Conservation (phyloP, 2,329 filamentous ascomycete species). For the Colletotrichum siamense region DNA sequence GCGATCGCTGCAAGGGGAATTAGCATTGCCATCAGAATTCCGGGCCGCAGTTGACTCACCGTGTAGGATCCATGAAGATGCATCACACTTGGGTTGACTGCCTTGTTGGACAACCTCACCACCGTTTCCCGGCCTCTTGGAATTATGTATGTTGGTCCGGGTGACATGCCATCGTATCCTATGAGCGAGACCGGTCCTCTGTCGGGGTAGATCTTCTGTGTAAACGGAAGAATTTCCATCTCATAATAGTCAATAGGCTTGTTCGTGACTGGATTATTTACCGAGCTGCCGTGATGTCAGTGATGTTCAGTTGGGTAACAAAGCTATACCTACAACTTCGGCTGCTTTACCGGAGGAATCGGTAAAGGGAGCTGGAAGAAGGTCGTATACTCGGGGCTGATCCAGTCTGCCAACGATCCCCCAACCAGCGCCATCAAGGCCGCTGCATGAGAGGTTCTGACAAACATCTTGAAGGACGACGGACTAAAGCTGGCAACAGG, state of each 20-base stretch:
- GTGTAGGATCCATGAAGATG: conserved; percentile 62
- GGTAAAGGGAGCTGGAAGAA: background rate
- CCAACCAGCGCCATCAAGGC: background rate
- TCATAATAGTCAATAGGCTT: background rate
- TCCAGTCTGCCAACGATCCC: background rate
- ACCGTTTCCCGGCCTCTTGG: conserved; percentile 55
- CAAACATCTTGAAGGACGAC: background rate
- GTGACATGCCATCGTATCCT: conserved; percentile 60
- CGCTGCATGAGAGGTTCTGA: background rate
- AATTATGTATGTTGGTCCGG: conserved; percentile 59
- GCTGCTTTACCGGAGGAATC: background rate
- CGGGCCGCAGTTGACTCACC: background rate
- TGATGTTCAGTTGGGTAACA: background rate
- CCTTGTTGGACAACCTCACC: conserved; percentile 59
- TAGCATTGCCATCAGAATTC: background rate
- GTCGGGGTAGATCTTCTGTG: conserved; percentile 38
- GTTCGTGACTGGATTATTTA: background rate
- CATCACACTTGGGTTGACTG: conserved; percentile 46
- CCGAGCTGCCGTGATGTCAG: conserved; percentile 15
- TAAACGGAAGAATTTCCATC: background rate
- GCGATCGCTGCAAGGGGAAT: conserved; percentile 13
- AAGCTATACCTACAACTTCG: background rate
- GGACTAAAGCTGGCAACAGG: background rate
- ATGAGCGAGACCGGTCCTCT: conserved; percentile 33
- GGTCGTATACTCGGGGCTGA: background rate